Base-by-base conservation (phyloP, 2,329 filamentous ascomycete genomes). In the Diaporthe citri region DNA sequence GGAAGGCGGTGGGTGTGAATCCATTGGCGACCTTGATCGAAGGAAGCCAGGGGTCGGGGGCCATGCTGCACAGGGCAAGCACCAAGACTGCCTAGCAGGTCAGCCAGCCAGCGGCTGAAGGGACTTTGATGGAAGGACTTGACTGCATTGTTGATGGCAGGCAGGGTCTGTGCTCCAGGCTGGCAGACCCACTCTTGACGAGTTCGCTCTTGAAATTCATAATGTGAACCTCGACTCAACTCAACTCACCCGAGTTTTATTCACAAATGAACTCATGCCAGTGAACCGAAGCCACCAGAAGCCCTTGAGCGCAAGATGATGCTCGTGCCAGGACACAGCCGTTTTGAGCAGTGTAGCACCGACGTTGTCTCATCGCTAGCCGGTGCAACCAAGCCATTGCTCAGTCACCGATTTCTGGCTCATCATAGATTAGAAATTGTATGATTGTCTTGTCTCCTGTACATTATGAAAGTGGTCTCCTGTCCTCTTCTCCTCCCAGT, bases 401-500 rank as follows among this genome's bases (percentile, higher is more conserved):
- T 39, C 22, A 17, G 22, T 36, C 62, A 51, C 10, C 12, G 12
- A n/a, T 7, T 25, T 10, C 22, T 67, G 46, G 62, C 43, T 60
- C 48, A 55, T 51, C 5, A 28, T 20, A 69, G 48, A 25, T 15
- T 55, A 41, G n/a, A 39, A 69, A 69, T 31, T 25, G 15, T 69
- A 20, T 31, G 12, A 67, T 55, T 41, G 10, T 41, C 22, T 41
- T 41, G 10, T 28, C 22, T 55, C 17, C 46, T 78, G 80, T 82
- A 84, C 76, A 80, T 34, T 52, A 52, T 34, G 57, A 60, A 12
- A 55, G 9, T 34, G 70, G 57, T 39, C 70, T 72, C 70, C 57
- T 64, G 31, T 75, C 75, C 69, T 84, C 83, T 39, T 88, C 87
- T 74, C 90, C 89, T 73, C 87, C 90, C 12, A 93, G 86, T 75